phyloP scores from a whole-genome alignment of 1,284 basidiomycete species.

The Ustilago bromivora region DNA sequence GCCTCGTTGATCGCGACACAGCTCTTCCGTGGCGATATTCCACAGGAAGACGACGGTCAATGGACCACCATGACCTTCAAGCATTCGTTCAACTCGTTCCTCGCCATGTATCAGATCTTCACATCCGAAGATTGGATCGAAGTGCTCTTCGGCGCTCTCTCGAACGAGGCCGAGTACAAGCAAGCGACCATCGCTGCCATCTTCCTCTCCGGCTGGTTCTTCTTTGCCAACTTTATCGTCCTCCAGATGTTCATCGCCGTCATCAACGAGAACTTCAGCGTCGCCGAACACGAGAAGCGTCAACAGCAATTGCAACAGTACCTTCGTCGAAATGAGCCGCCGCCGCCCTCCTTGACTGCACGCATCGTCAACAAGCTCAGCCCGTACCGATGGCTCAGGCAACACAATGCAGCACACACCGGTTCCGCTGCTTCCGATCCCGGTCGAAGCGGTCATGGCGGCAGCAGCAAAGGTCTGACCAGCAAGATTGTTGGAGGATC shows the following conservation, averaged over 20 bases:
- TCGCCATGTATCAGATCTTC: slow-evolving; percentile 88
- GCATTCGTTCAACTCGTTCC: slow-evolving; percentile 87
- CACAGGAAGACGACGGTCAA: slow-evolving; percentile 62
- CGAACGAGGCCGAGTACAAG: slow-evolving; percentile 76
- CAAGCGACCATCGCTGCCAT: slow-evolving; percentile 82
- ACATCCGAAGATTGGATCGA: slow-evolving; percentile 95
- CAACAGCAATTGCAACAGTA: slow-evolving; percentile 80
- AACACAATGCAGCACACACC: slow-evolving; percentile 72
- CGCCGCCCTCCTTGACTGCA: slow-evolving; percentile 61
- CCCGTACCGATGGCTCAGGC: slow-evolving; percentile 83
- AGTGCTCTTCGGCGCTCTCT: slow-evolving; percentile 80
- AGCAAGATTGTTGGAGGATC: slow-evolving; percentile 54
- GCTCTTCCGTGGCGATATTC: slow-evolving; percentile 81
- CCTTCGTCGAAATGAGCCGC: slow-evolving; percentile 71
- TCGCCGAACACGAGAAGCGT: slow-evolving; percentile 91
- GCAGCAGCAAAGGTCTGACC: slow-evolving; percentile 13
- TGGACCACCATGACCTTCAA: slow-evolving; percentile 81
- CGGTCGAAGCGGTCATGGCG: slow-evolving; percentile 23
- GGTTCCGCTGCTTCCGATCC: slow-evolving; percentile 26
- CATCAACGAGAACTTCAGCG: slow-evolving; percentile 95
- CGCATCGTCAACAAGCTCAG: slow-evolving; percentile 78
- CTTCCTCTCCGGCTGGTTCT: slow-evolving; percentile 86
- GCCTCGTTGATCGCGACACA: slow-evolving; percentile 84
- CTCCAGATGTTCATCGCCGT: slow-evolving; percentile 98
- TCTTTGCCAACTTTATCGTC: slow-evolving; percentile 95